Conservation (phyloP, 1,139 yeast genomes). For the Nakaseomyces nivariensis region DNA sequence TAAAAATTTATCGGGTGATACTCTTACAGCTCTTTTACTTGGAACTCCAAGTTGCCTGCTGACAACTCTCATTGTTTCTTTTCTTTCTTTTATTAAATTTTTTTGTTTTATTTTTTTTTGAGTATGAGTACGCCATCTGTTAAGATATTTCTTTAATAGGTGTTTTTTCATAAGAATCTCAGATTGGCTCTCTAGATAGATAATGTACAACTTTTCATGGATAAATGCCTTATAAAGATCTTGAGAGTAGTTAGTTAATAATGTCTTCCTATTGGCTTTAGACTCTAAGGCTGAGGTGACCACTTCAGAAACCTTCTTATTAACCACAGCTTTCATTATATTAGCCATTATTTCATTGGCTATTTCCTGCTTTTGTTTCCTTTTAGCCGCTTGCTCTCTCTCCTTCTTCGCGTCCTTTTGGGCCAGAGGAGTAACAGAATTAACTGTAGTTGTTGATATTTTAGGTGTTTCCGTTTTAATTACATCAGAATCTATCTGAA, state of each 20-base stretch:
- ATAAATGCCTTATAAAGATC: slow-evolving; percentile 53
- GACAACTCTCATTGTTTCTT: slow-evolving; percentile 36
- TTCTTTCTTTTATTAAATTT: slow-evolving; percentile 33
- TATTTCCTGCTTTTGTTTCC: neutral
- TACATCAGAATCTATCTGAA: neutral
- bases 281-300: neutral
- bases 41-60: slow-evolving; percentile 32
- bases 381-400: neutral
- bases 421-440: neutral
- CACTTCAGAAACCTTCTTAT: slow-evolving; percentile 8
- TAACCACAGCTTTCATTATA: slow-evolving; percentile 31
- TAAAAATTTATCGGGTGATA: slow-evolving; percentile 14
- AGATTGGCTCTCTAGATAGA: slow-evolving; percentile 37
- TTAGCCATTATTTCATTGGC: neutral
- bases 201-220: slow-evolving; percentile 42
- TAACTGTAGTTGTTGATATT: neutral
- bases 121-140: slow-evolving; percentile 25
- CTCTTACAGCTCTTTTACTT: slow-evolving; percentile 7
- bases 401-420: neutral
- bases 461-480: neutral
- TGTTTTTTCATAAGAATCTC: slow-evolving; percentile 25
- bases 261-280: neutral
- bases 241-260: slow-evolving; percentile 33
- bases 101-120: slow-evolving; percentile 27
- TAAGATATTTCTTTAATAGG: slow-evolving; percentile 27